Evolutionary conservation across 257 asterid genomes (phyloP).

Genomic region (Gynochthodes officinalis): DNA sequence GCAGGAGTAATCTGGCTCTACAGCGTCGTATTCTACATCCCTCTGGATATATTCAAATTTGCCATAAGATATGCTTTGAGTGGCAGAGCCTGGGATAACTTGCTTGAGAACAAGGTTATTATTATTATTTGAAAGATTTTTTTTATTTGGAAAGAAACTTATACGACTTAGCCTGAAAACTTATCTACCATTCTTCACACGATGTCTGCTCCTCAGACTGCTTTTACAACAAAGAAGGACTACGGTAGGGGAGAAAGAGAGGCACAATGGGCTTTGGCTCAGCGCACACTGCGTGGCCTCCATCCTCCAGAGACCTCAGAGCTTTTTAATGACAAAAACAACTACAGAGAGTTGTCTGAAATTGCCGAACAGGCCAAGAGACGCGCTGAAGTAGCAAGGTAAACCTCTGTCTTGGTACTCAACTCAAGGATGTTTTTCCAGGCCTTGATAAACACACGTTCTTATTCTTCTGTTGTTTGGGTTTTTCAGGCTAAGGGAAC

Average conservation of each 20-base stretch:
- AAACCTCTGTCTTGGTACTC: too few relatives aligned
- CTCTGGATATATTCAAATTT: slow-evolving; percentile 47
- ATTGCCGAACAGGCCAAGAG: slow-evolving; percentile 60
- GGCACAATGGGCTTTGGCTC: slow-evolving; percentile 56
- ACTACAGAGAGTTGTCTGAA: slow-evolving; percentile 48
- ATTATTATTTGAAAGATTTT: neutral
- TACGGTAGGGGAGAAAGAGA: slow-evolving; percentile 57
- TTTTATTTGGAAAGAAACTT: neutral
- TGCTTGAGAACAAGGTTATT: slow-evolving; percentile 42
- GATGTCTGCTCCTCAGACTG: slow-evolving; percentile 25
- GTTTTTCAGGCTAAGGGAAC: slow-evolving; percentile 41
- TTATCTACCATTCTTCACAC: neutral
- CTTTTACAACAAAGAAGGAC: slow-evolving; percentile 54
- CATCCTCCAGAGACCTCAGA: slow-evolving; percentile 38
- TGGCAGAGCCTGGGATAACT: slow-evolving; percentile 47
- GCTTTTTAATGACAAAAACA: slow-evolving; percentile 33
- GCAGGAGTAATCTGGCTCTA: slow-evolving; percentile 58
- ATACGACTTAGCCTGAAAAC: neutral
- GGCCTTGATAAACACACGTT: neutral
- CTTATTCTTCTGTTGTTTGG: neutral
- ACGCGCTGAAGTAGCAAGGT: slow-evolving; percentile 62
- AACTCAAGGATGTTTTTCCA: too few relatives aligned
- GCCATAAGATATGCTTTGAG: slow-evolving; percentile 33
- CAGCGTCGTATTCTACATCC: slow-evolving; percentile 47
- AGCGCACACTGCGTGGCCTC: slow-evolving; percentile 56